A percentile compares a stretch with the other conserved stretches of the same genome.
Evolutionary conservation across 2,329 filamentous ascomycete species (phyloP).

Genomic region (Tetracladium maxilliforme): DNA sequence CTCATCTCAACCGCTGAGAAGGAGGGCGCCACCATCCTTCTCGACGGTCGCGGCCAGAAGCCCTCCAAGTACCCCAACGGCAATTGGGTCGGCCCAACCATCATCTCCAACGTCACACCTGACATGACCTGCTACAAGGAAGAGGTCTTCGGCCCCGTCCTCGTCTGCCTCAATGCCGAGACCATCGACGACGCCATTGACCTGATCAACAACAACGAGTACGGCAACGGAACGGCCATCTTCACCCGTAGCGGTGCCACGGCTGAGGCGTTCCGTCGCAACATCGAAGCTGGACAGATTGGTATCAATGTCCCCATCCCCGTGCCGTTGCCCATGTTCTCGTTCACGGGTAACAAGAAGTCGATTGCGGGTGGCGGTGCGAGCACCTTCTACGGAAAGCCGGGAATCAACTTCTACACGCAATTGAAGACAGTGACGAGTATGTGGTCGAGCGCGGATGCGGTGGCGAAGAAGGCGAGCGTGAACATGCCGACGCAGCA

Average conservation of each 20-base stretch:
- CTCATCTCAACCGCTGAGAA: constrained; percentile 64
- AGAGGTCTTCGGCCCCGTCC: constrained; percentile 75
- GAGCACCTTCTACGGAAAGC: constrained; percentile 89
- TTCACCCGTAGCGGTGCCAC: constrained; percentile 69
- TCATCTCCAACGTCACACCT: constrained; percentile 67
- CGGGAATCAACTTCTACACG: constrained; percentile 88
- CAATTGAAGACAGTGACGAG: constrained; percentile 96
- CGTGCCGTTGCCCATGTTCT: constrained; percentile 57
- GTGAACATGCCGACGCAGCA: constrained; percentile 72
- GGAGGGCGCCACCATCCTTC: constrained; percentile 69
- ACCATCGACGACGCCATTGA: constrained; percentile 69
- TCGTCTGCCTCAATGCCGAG: constrained; percentile 66
- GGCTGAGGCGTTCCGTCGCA: constrained; percentile 62
- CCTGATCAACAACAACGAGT: constrained; percentile 74
- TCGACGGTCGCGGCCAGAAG: constrained; percentile 64
- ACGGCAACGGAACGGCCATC: constrained; percentile 76
- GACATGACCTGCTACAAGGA: constrained; percentile 76
- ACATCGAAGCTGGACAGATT: constrained; percentile 75
- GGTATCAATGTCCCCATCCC: constrained; percentile 73
- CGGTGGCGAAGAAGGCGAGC: constrained; percentile 68
- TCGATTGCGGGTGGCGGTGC: constrained; percentile 82
- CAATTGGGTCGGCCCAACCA: constrained; percentile 74
- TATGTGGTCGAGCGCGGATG: constrained; percentile 77
- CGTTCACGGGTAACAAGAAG: constrained; percentile 72
- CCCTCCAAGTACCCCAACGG: constrained; percentile 70